phyloP scores from a whole-genome alignment of 2,329 filamentous ascomycete genomes.

The Xylaria digitata region DNA sequence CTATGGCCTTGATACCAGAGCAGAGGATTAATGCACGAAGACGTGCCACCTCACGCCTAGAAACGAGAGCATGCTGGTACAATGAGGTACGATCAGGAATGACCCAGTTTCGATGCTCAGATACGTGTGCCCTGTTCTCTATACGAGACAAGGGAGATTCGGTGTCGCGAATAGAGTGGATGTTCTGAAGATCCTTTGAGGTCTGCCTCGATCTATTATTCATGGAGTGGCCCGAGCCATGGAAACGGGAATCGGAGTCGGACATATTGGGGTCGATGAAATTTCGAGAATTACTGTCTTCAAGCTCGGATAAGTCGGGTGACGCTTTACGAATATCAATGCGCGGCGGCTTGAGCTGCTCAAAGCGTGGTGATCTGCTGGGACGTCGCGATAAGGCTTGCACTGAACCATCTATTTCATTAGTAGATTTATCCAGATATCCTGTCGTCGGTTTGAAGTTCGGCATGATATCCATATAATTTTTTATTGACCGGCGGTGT shows the following conservation, averaged over 20 bases:
- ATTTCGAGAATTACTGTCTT: conserved; percentile 36
- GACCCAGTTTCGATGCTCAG: conserved; percentile 58
- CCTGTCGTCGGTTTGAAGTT: conserved; percentile 57
- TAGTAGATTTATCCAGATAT: conserved; percentile 39
- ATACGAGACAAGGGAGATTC: conserved; percentile 24
- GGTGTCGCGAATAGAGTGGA: conserved; percentile 45
- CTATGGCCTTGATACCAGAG: conserved; percentile 89
- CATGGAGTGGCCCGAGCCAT: conserved; percentile 43
- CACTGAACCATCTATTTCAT: conserved; percentile 38
- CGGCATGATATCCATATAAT: conserved; percentile 65
- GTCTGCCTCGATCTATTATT: conserved; percentile 50
- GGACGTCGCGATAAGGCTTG: conserved; percentile 48
- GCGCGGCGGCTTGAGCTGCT: conserved; percentile 61
- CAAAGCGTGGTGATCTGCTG: conserved; percentile 59
- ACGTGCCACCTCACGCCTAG: conserved; percentile 81
- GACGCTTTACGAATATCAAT: conserved; percentile 60
- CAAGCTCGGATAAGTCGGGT: conserved; percentile 50
- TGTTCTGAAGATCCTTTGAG: conserved; percentile 53
- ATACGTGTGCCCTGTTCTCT: conserved; percentile 30
- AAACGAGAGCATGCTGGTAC: conserved; percentile 59
- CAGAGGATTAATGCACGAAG: conserved; percentile 80
- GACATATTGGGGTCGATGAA: conserved; percentile 52
- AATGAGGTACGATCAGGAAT: conserved; percentile 58
- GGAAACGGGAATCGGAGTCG: conserved; percentile 53
- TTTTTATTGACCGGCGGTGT: conserved; percentile 52